Percentiles rank a stretch among this genome's conserved stretches.
These are phyloP conservation scores for Globisporangium spiculum DNA, from an alignment of 352 stramenopile species.

Conservation along the genomic window DNA sequence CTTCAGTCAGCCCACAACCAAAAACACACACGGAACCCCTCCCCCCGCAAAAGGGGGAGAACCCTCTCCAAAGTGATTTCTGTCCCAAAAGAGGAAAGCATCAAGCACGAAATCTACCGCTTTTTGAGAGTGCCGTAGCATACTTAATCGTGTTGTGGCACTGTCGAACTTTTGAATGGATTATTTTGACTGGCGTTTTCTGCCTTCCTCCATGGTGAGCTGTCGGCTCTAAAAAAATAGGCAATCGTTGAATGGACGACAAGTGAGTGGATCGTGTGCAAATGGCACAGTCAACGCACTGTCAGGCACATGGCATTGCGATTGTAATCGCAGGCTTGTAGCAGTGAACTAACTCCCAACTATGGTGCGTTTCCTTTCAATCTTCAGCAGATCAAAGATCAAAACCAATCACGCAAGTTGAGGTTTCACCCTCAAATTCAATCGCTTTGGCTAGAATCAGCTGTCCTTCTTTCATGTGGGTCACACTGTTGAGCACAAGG, in stretches of 20 bases:
- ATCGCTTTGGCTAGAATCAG: neutral
- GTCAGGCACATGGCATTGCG: neutral
- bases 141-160: neutral
- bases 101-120: neutral
- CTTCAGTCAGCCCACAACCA: slow-evolving; percentile 2
- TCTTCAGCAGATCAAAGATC: neutral
- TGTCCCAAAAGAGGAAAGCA: neutral
- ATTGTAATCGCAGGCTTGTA: neutral
- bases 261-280: neutral
- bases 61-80: neutral
- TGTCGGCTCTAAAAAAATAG: slow-evolving; percentile 1
- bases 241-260: neutral
- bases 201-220: neutral
- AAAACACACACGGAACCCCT: neutral
- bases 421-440: slow-evolving; percentile 1
- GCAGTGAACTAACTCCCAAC: neutral
- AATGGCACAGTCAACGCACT: neutral
- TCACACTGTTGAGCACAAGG: neutral
- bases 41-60: neutral
- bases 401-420: neutral
- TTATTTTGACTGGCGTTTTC: slow-evolving; percentile 17
- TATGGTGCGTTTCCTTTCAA: neutral
- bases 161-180: neutral
- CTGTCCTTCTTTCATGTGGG: neutral
- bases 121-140: neutral